Evolutionary conservation across 192 early-diverging fungal genomes (phyloP), one percentile per base, ranked within the genome.

Genomic region (Ambispora gerdemannii): DNA sequence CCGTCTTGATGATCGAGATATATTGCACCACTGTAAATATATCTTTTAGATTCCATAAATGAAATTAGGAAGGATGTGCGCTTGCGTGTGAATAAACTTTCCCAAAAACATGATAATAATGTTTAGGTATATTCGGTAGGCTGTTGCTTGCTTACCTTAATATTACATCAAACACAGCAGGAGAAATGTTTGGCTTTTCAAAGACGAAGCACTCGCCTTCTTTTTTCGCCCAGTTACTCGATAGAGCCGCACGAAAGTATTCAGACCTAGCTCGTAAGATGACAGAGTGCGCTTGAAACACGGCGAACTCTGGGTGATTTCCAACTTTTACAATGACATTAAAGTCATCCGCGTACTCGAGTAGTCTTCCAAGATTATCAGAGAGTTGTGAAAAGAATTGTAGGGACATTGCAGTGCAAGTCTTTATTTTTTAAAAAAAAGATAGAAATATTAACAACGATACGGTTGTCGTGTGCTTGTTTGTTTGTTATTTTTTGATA

Each of bases 11-110:
- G 17, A 22, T 25, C 35, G 20, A 70, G 19, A 60, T 60, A 24
- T 49, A 70, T 60, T 3, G 27, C 13, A 8, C 68, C 68, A 33
- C 56, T 60, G 50, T 70, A 70, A 22, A 70, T 60, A 50, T 70
- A 70, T 31, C 68, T 70, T 30, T 49, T 1, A 24, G 20, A n/a
- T n/a, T 15, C 4, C 6, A 50, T 3, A 32, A 43, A 10, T 43
- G 38, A 43, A 10, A 43, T 43, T 43, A 43, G n/a, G n/a, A n/a
- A n/a, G n/a, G n/a, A n/a, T n/a, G n/a, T n/a, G n/a, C n/a, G n/a
- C n/a, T n/a, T n/a, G n/a, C n/a, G n/a, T n/a, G n/a, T n/a, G n/a
- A n/a, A n/a, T n/a, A n/a, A n/a, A n/a, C n/a, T n/a, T n/a, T n/a
- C n/a, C n/a, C n/a, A n/a, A n/a, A n/a, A n/a, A n/a, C n/a, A n/a